Evolutionary conservation across 306 rosid species (phyloP).

Genomic region (Rosa persica): DNA sequence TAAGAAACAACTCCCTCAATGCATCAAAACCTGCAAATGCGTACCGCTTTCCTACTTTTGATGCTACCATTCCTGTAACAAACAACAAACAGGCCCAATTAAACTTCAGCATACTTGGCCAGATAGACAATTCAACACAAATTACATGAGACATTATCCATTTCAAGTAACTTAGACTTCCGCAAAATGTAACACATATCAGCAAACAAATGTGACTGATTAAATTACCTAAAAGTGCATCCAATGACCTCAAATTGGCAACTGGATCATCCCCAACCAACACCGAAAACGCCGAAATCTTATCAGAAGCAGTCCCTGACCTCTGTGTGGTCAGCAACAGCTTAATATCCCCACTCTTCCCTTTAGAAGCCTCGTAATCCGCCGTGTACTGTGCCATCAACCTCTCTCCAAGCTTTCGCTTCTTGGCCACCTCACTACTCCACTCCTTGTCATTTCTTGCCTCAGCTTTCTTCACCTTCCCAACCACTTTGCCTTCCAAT

Average conservation of each 20-base stretch:
- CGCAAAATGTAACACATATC: slow-evolving; percentile 2
- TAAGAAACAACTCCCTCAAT: slow-evolving; percentile 71
- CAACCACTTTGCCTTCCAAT: slow-evolving; percentile 61
- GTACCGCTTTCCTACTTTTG: slow-evolving; percentile 96
- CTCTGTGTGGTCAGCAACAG: slow-evolving; percentile 84
- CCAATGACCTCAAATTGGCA: slow-evolving; percentile 82
- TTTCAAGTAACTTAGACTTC: too few relatives aligned
- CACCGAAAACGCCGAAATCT: slow-evolving; percentile 87
- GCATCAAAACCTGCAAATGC: slow-evolving; percentile 93
- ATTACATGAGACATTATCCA: neutral
- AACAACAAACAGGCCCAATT: neutral
- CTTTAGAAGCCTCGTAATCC: slow-evolving; percentile 78
- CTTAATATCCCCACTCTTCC: slow-evolving; percentile 81
- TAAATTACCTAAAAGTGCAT: slow-evolving; percentile 81
- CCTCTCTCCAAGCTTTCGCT: slow-evolving; percentile 73
- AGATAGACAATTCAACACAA: neutral
- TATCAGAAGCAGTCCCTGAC: slow-evolving; percentile 92
- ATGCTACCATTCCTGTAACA: slow-evolving; percentile 87
- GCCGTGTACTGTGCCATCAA: slow-evolving; percentile 72
- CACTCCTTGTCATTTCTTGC: slow-evolving; percentile 53
- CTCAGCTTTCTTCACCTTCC: slow-evolving; percentile 55
- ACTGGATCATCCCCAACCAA: slow-evolving; percentile 85
- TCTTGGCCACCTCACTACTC: slow-evolving; percentile 68
- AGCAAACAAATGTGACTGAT: too few relatives aligned
- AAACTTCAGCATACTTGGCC: too few relatives aligned